Conservation (phyloP, 2,329 filamentous ascomycete genomes). For the Exophiala lecanii-corni region DNA sequence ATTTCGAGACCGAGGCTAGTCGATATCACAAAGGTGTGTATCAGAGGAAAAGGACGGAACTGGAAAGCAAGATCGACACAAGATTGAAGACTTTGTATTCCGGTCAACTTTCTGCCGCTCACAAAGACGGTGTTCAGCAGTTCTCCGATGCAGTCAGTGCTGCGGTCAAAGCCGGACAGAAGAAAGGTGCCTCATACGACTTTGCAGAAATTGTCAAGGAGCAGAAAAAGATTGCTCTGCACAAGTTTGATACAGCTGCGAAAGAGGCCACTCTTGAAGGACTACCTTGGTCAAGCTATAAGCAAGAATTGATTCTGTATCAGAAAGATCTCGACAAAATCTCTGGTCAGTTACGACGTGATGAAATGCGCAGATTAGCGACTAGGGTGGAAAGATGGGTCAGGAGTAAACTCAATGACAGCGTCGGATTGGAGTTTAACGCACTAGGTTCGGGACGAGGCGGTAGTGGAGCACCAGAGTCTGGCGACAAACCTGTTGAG, state of each 20-base stretch:
- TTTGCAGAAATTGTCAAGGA: slow-evolving; percentile 88
- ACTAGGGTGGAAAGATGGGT: slow-evolving; percentile 93
- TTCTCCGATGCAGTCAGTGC: slow-evolving; percentile 85
- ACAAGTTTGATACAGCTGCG: slow-evolving; percentile 71
- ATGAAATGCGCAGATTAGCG: slow-evolving; percentile 91
- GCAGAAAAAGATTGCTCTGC: slow-evolving; percentile 72
- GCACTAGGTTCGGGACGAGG: slow-evolving; percentile 84
- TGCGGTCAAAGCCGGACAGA: slow-evolving; percentile 87
- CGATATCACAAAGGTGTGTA: slow-evolving; percentile 97
- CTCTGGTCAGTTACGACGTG: slow-evolving; percentile 76
- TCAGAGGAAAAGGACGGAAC: slow-evolving; percentile 73
- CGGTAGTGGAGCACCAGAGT: slow-evolving; percentile 74
- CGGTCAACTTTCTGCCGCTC: slow-evolving; percentile 80
- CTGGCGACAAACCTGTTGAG: slow-evolving; percentile 69
- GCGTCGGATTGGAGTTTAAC: slow-evolving; percentile 90
- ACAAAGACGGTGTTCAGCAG: slow-evolving; percentile 77
- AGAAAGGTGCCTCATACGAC: slow-evolving; percentile 84
- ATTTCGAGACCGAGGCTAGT: slow-evolving; percentile 87
- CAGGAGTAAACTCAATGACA: slow-evolving; percentile 77
- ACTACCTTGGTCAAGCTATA: slow-evolving; percentile 83
- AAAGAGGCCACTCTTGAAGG: slow-evolving; percentile 69
- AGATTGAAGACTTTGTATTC: slow-evolving; percentile 82
- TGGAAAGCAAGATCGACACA: slow-evolving; percentile 82
- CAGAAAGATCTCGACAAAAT: slow-evolving; percentile 89
- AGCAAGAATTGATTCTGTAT: slow-evolving; percentile 72